Percentiles rank a stretch among this genome's conserved stretches.
phyloP scores from a whole-genome alignment of 352 stramenopile species.

The Pelagophyceae sp. region DNA sequence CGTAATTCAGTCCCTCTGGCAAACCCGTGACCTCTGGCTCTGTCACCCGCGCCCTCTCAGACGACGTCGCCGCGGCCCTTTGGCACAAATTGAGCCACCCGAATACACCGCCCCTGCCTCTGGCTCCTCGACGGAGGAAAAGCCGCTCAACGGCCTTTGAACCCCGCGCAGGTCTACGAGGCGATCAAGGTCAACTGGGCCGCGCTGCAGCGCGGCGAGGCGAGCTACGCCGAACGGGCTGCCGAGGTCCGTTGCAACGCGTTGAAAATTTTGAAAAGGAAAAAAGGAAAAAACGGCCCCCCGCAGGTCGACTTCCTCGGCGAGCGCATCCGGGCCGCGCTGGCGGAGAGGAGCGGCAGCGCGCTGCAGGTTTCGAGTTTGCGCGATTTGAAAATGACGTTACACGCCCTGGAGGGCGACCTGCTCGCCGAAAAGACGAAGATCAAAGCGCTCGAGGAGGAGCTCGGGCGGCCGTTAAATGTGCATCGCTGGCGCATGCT shows the following conservation, averaged over 20 bases:
- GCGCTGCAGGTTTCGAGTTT: not conserved
- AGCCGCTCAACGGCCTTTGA: no score
- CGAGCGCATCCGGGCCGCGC: slow-evolving; percentile 40
- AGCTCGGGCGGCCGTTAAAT: slow-evolving; percentile 77
- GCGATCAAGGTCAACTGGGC: slow-evolving; percentile 80
- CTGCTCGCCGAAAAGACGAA: slow-evolving; percentile 68
- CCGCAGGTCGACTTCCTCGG: slow-evolving; percentile 47
- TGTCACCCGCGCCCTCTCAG: no score
- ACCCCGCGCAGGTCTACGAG: slow-evolving; percentile 71
- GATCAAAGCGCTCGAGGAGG: slow-evolving; percentile 69
- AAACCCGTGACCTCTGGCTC: no score
- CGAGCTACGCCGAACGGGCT: slow-evolving; percentile 58
- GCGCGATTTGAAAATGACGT: slow-evolving; percentile 29
- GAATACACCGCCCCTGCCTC: no score
- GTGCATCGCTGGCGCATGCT: slow-evolving; percentile 79
- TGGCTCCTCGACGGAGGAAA: no score
- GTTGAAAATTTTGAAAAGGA: no score
- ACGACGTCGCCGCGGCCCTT: no score
- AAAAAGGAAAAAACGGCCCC: no score
- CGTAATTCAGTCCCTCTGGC: no score
- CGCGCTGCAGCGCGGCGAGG: slow-evolving; percentile 62
- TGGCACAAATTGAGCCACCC: no score
- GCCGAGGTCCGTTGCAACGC: no score
- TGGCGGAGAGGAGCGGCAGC: slow-evolving; percentile 29
- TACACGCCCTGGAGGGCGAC: slow-evolving; percentile 56